Evolutionary conservation across 192 early-diverging fungal species (phyloP).

Genomic region (Pecoramyces ruminantium): DNA sequence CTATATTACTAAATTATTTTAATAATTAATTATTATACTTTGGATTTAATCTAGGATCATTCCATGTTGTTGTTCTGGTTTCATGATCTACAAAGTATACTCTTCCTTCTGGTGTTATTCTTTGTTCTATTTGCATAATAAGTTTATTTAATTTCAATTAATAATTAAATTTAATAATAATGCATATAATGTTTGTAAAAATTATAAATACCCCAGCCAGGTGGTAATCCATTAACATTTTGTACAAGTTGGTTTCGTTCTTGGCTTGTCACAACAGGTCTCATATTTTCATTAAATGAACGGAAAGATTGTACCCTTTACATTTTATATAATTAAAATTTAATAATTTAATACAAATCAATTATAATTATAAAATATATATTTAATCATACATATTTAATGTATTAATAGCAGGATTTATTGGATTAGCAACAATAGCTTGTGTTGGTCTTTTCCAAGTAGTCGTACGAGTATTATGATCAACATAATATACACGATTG

Average conservation of each 20-base stretch:
- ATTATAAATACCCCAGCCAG: background rate
- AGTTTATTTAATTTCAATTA: too few relatives aligned
- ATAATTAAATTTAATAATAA: too few relatives aligned
- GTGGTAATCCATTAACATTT: background rate
- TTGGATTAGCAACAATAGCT: background rate
- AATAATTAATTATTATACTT: background rate
- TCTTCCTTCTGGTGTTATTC: slow-evolving; percentile 9
- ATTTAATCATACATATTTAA: background rate
- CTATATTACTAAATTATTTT: too few relatives aligned
- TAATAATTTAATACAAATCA: too few relatives aligned
- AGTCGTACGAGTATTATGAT: slow-evolving; percentile 90
- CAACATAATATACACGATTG: slow-evolving; percentile 91
- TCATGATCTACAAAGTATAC: slow-evolving; percentile 99
- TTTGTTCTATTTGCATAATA: background rate
- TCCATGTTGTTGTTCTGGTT: slow-evolving; percentile 96
- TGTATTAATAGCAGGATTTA: background rate
- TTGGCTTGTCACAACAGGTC: background rate
- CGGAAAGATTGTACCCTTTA: background rate
- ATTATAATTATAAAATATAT: background rate
- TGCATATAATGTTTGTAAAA: too few relatives aligned
- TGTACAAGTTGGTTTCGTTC: background rate
- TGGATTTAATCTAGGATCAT: slow-evolving; percentile 59
- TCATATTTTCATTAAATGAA: background rate
- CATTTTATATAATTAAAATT: too few relatives aligned
- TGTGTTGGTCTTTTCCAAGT: slow-evolving; percentile 62